Base-by-base conservation (phyloP, 139 green algal genomes). In the Astrephomene gubernaculifera region DNA sequence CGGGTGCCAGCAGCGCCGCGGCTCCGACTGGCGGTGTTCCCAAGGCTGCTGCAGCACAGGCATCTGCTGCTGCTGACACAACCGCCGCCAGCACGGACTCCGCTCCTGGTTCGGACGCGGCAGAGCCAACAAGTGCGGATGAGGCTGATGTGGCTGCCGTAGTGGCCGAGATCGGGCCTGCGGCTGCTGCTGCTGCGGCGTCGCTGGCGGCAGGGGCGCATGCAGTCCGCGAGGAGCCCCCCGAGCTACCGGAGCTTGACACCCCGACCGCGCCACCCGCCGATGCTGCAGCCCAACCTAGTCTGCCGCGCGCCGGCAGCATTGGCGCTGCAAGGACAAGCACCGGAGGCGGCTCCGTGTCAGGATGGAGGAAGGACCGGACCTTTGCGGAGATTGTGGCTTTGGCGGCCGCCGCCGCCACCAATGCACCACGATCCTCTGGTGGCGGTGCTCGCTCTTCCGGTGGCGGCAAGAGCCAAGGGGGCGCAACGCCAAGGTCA, bases 301-400 rank as follows among this genome's bases (percentile, higher is more conserved):
- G n/a, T n/a, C n/a, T n/a, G n/a, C n/a, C n/a, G n/a, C n/a, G n/a
- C n/a, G n/a, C n/a, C n/a, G n/a, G n/a, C n/a, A n/a, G n/a, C n/a
- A n/a, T n/a, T n/a, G 49, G n/a, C 19, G 71, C 31, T 65, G 71
- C 36, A 45, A 24, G 70, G 33, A 22, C 27, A 10, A 21, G 43
- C 17, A 33, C 21, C 45, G 10, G 71, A 31, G 35, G 73, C 49
- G 53, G 1, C 1, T 7, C 35, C 12, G 38, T 33, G 21, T 57
- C 38, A 1, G 38, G 38, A 3, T 81, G 73, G 49, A 45, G 9
- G 53, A 81, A 81, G 52, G 39, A 36, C 1, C 73, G 53, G 9
- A 81, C 24, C 53, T 81, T 81, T 22, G 73, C 73, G 24, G 73
- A 81, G 52, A 69, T 81, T 35, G 73, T 81, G 21, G 73, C 73